These are phyloP conservation scores for Amaranthus tricolor DNA, from an alignment of 179 eudicot species.

Conservation along the genomic window DNA sequence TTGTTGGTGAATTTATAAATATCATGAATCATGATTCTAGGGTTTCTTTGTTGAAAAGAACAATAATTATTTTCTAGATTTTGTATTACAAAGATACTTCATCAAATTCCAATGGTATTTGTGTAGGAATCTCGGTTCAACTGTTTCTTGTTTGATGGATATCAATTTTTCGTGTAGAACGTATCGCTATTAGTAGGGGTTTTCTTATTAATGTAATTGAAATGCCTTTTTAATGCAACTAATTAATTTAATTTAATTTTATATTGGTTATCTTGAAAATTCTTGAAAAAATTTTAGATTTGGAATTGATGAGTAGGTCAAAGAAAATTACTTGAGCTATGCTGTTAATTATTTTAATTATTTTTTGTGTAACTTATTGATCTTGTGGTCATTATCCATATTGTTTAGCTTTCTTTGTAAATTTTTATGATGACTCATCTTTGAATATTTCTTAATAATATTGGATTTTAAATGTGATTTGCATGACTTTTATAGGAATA, in stretches of 20 bases:
- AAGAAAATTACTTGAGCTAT: background rate
- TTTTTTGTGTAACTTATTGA: background rate
- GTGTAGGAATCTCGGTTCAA: background rate
- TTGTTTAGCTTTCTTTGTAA: constrained; percentile 8
- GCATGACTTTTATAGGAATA: background rate
- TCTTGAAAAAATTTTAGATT: background rate
- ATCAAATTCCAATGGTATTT: background rate
- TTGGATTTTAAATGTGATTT: background rate
- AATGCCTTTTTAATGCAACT: constrained; percentile 4
- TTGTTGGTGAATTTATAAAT: no score
- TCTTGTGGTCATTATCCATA: constrained; percentile 1
- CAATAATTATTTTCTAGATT: no score
- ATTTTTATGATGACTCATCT: constrained; percentile 1
- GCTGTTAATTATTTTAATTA: background rate
- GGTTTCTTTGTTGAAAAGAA: no score
- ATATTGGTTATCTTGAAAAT: constrained; percentile 9
- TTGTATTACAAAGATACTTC: no score
- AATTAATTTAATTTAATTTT: background rate
- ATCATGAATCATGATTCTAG: no score
- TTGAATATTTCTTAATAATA: background rate
- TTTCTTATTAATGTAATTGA: background rate
- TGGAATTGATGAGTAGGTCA: constrained; percentile 22
- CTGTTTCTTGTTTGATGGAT: constrained; percentile 4
- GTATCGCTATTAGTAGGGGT: background rate
- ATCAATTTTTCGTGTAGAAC: background rate